Evolutionary conservation across 768 basidiomycete genomes (phyloP), one percentile per base, ranked within the genome.

Genomic region (Austroboletus festivus): DNA sequence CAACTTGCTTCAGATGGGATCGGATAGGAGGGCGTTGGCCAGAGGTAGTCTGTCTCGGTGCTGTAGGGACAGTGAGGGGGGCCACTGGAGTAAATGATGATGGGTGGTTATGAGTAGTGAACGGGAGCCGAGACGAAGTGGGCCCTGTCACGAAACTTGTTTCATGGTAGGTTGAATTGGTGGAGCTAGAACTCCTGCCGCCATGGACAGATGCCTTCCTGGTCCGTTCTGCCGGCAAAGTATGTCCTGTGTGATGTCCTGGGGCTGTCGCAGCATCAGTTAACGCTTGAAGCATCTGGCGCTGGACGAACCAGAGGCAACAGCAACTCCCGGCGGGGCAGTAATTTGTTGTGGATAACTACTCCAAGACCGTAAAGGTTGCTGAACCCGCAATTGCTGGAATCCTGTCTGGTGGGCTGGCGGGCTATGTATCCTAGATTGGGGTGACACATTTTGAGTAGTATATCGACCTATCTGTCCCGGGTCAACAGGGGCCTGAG

Each of bases 401-500:
- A 38, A 47, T 20, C 39, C 19, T 20, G 53, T 21, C 31, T 49
- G 46, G 24, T 41, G 30, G 23, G 13, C 21, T 19, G 20, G 33
- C 38, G 51, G 30, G 34, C 38, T 44, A 23, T 53, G 37, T 31
- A 20, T 16, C 31, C 28, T 19, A 20, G 46, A 20, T 30, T 48
- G 59, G 8, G 30, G 38, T 1, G 53, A 50, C 38, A 41, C n/a
- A 41, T 46, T 51, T 42, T 47, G 59, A 28, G 46, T 24, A 11
- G 54, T 23, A 42, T 54, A 48, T 47, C 58, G 35, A 55, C 28
- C 38, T 34, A 24, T 46, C 28, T 58, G 51, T n/a, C 38, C 24
- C n/a, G 43, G 13, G 20, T 47, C 8, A n/a, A 44, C 20, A 46
- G 50, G 47, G 23, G 24, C 16, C 12, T 44, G 50, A 4, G 40